Percentiles rank a stretch among this genome's conserved stretches.
Conservation (phyloP, 1,284 basidiomycete species). For the Mycosarcoma mackinlayi region DNA sequence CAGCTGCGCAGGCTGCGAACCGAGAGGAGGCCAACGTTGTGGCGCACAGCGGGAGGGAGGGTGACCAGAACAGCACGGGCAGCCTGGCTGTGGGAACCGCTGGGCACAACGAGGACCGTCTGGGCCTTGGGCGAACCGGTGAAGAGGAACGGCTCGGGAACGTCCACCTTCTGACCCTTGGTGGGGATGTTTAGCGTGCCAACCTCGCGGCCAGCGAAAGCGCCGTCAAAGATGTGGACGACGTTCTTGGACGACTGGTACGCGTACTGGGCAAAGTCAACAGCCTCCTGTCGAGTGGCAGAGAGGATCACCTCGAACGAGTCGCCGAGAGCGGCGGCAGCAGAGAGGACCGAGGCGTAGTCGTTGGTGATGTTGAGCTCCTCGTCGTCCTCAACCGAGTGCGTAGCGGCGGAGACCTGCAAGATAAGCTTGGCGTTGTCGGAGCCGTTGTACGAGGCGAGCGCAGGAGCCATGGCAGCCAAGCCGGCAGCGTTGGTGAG, state of each 20-base stretch:
- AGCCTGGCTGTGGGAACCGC: constrained; percentile 58
- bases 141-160: constrained; percentile 71
- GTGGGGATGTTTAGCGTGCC: constrained; percentile 54
- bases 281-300: constrained; percentile 60
- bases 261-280: constrained; percentile 61
- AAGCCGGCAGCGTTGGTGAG: constrained; percentile 65
- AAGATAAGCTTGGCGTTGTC: constrained; percentile 61
- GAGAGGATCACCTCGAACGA: constrained; percentile 64
- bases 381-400: constrained; percentile 48
- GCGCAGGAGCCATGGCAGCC: constrained; percentile 64
- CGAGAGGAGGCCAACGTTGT: constrained; percentile 59
- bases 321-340: constrained; percentile 58
- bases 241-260: constrained; percentile 58
- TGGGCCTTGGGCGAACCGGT: constrained; percentile 59
- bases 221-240: constrained; percentile 67
- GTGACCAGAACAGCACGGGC: constrained; percentile 59
- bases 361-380: constrained; percentile 62
- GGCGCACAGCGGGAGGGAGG: constrained; percentile 44
- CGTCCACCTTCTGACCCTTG: constrained; percentile 71
- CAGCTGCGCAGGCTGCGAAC: constrained; percentile 61
- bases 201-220: constrained; percentile 61
- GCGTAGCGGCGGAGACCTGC: constrained; percentile 64
- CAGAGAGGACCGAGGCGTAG: constrained; percentile 63
- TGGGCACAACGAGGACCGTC: constrained; percentile 63
- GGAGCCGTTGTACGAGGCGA: constrained; percentile 47